Percentiles rank a stretch among this genome's conserved stretches.
Evolutionary conservation across 257 asterid genomes (phyloP).

Genomic region (Solanum boliviense): DNA sequence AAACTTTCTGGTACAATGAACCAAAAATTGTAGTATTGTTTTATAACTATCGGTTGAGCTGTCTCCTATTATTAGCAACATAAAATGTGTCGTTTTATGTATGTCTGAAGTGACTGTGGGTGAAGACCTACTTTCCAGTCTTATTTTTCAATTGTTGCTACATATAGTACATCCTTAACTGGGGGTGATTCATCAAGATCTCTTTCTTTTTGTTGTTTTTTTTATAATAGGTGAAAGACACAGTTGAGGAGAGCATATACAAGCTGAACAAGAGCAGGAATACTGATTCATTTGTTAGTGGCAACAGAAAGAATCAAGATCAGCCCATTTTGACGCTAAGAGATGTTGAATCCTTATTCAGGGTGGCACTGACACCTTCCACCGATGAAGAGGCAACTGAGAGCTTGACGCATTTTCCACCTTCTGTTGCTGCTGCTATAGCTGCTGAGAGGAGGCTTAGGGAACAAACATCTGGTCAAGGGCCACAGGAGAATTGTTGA

Average conservation of each 20-base stretch:
- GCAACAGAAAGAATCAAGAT: conserved; percentile 85
- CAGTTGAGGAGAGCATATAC: conserved; percentile 85
- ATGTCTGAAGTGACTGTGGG: neutral
- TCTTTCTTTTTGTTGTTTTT: neutral
- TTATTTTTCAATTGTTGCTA: neutral
- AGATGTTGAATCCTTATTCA: conserved; percentile 76
- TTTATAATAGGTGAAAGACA: conserved; percentile 62
- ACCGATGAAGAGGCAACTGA: conserved; percentile 15
- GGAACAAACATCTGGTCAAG: conserved; percentile 16
- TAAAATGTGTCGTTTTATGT: neutral
- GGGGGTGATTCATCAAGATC: neutral
- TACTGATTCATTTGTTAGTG: conserved; percentile 60
- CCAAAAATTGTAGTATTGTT: neutral
- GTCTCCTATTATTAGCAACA: neutral
- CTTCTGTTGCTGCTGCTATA: conserved; percentile 82
- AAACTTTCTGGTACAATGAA: neutral
- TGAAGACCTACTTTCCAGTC: neutral
- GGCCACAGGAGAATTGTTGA: neutral
- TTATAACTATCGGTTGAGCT: neutral
- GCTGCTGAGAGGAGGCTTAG: conserved; percentile 85
- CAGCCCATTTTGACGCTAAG: conserved; percentile 70
- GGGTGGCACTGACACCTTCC: conserved; percentile 46
- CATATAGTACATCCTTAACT: neutral
- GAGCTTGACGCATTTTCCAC: conserved; percentile 69
- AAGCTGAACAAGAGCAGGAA: conserved; percentile 73